These are phyloP conservation scores for Nakataea oryzae DNA, from an alignment of 2,329 filamentous ascomycete genomes.

Conservation along the genomic window DNA sequence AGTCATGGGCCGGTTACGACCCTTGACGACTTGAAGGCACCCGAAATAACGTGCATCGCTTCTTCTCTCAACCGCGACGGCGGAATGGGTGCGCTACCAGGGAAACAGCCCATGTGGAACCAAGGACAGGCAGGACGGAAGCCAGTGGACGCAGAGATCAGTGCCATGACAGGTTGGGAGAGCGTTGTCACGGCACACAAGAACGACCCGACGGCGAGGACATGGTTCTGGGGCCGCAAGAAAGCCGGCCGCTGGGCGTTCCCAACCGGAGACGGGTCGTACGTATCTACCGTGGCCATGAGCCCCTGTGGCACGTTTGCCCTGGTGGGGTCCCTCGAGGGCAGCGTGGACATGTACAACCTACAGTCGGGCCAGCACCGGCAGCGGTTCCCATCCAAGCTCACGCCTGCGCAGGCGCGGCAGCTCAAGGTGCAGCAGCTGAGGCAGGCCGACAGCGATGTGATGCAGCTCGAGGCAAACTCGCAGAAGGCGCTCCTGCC, in stretches of 20 bases:
- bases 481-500: conserved; percentile 29
- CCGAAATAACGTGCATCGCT: conserved; percentile 84
- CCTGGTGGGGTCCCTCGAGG: conserved; percentile 72
- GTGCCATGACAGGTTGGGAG: conserved; percentile 85
- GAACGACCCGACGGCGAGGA: conserved; percentile 73
- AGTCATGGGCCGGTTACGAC: conserved; percentile 51
- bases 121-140: not conserved
- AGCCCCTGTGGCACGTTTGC: conserved; percentile 92
- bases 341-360: conserved; percentile 91
- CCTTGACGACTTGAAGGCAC: conserved; percentile 72
- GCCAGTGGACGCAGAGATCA: conserved; percentile 52
- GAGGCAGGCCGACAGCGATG: conserved; percentile 43
- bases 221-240: conserved; percentile 97
- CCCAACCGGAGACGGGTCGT: conserved; percentile 70
- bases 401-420: conserved; percentile 70
- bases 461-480: conserved; percentile 41
- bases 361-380: conserved; percentile 85
- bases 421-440: conserved; percentile 59
- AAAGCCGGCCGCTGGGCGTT: conserved; percentile 89
- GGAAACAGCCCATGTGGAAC: conserved; percentile 66
- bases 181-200: conserved; percentile 90
- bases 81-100: conserved; percentile 76
- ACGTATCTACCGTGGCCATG: conserved; percentile 78
- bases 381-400: conserved; percentile 71
- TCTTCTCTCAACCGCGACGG: conserved; percentile 90